phyloP scores from a whole-genome alignment of 1,284 basidiomycete genomes.

The Polyporus tsugae region DNA sequence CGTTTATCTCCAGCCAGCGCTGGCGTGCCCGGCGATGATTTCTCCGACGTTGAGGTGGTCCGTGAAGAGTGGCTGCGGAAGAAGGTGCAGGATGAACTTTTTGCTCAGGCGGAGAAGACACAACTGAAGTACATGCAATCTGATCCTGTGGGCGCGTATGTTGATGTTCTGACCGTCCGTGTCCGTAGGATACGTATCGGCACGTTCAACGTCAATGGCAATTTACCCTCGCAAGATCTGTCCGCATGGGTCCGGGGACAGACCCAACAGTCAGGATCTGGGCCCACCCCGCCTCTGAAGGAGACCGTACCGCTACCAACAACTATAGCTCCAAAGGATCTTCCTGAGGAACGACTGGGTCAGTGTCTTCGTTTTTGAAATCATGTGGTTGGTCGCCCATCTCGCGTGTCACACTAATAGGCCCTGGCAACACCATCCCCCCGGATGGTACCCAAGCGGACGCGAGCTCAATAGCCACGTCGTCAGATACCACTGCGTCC shows the following conservation, averaged over 20 bases:
- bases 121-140: constrained; percentile 34
- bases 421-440: constrained; percentile 6
- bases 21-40: constrained; percentile 68
- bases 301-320: constrained; percentile 47
- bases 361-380: constrained; percentile 11
- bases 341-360: constrained; percentile 22
- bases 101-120: constrained; percentile 24
- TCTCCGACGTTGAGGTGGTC: constrained; percentile 61
- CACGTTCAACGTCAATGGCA: constrained; percentile 84
- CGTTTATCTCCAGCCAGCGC: constrained; percentile 67
- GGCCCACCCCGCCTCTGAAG: constrained; percentile 48
- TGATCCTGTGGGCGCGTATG: background rate
- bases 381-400: background rate
- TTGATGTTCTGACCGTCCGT: background rate
- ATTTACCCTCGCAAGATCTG: constrained; percentile 73
- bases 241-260: constrained; percentile 53
- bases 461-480: constrained; percentile 11
- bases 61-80: constrained; percentile 67
- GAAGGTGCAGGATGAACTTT: constrained; percentile 26
- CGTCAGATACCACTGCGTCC: constrained; percentile 13
- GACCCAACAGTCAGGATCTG: constrained; percentile 20
- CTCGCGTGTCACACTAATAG: background rate
- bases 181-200: constrained; percentile 65
- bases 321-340: constrained; percentile 27
- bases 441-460: constrained; percentile 10